phyloP scores from a whole-genome alignment of 2,329 filamentous ascomycete genomes.

The Neonectria sp. region DNA sequence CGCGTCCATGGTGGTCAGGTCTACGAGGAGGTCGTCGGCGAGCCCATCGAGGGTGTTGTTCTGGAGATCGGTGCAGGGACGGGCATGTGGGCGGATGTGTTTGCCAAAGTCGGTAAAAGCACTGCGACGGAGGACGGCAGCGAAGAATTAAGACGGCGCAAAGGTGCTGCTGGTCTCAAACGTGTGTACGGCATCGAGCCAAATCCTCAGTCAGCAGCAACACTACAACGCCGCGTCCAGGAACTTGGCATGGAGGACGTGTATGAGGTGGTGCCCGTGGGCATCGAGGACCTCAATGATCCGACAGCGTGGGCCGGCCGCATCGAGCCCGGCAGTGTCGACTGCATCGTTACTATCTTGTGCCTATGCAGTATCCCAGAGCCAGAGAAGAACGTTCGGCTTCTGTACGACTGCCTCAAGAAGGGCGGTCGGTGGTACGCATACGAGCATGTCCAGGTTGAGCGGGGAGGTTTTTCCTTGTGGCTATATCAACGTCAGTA shows the following conservation, averaged over 20 bases:
- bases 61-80: slow-evolving; percentile 75
- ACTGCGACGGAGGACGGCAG: slow-evolving; percentile 24
- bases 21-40: slow-evolving; percentile 50
- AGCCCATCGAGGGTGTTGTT: slow-evolving; percentile 65
- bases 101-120: slow-evolving; percentile 52
- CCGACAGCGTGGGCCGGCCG: slow-evolving; percentile 59
- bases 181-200: slow-evolving; percentile 77
- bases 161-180: slow-evolving; percentile 50
- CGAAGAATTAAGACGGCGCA: slow-evolving; percentile 41
- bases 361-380: slow-evolving; percentile 77
- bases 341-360: slow-evolving; percentile 73
- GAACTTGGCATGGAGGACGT: slow-evolving; percentile 68
- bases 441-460: slow-evolving; percentile 71
- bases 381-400: slow-evolving; percentile 67
- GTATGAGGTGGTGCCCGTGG: slow-evolving; percentile 75
- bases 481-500: slow-evolving; percentile 67
- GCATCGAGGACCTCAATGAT: slow-evolving; percentile 70
- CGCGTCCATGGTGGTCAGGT: slow-evolving; percentile 57
- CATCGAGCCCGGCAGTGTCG: slow-evolving; percentile 66
- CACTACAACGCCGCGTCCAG: slow-evolving; percentile 62
- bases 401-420: slow-evolving; percentile 71
- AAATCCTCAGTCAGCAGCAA: slow-evolving; percentile 66
- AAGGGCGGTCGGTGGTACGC: slow-evolving; percentile 75
- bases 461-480: slow-evolving; percentile 58
- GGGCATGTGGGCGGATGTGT: slow-evolving; percentile 73